phyloP scores from a whole-genome alignment of 768 basidiomycete species.

The Pulveroboletus ravenelii region DNA sequence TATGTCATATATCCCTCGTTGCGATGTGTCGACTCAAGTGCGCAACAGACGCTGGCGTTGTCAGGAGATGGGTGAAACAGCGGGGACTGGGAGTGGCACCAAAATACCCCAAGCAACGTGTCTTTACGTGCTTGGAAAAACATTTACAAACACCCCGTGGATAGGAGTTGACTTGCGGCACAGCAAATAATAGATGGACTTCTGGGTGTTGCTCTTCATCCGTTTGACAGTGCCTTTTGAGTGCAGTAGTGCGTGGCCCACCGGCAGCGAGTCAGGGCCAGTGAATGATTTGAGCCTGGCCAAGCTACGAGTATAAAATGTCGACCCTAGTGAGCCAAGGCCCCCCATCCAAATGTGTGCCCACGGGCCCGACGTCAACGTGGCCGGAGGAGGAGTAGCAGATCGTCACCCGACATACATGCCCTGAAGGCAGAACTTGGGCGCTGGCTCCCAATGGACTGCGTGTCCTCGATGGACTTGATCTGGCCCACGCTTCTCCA shows the following conservation, averaged over 20 bases:
- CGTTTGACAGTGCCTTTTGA: too few relatives aligned
- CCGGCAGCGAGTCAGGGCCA: too few relatives aligned
- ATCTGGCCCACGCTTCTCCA: constrained; percentile 21
- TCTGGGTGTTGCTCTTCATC: too few relatives aligned
- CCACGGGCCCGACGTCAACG: constrained; percentile 10
- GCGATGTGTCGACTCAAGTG: not conserved
- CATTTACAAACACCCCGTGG: constrained; percentile 26
- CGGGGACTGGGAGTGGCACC: constrained; percentile 51
- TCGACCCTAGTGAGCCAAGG: too few relatives aligned
- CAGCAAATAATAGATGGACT: not conserved
- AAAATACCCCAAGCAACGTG: constrained; percentile 51
- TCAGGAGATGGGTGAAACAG: constrained; percentile 55
- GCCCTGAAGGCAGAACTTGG: constrained; percentile 24
- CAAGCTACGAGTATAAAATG: not conserved
- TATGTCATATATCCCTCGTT: constrained; percentile 16
- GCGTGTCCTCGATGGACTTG: constrained; percentile 26
- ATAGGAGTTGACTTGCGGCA: constrained; percentile 1
- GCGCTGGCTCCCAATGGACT: constrained; percentile 30
- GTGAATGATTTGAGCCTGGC: too few relatives aligned
- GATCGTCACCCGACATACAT: constrained; percentile 11
- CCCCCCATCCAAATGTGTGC: too few relatives aligned
- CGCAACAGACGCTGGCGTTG: constrained; percentile 45
- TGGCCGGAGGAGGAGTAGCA: constrained; percentile 26
- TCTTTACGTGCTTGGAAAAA: constrained; percentile 57
- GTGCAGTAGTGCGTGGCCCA: too few relatives aligned